phyloP scores from a whole-genome alignment of 352 stramenopile species.

The Pythium pyrilobum region DNA sequence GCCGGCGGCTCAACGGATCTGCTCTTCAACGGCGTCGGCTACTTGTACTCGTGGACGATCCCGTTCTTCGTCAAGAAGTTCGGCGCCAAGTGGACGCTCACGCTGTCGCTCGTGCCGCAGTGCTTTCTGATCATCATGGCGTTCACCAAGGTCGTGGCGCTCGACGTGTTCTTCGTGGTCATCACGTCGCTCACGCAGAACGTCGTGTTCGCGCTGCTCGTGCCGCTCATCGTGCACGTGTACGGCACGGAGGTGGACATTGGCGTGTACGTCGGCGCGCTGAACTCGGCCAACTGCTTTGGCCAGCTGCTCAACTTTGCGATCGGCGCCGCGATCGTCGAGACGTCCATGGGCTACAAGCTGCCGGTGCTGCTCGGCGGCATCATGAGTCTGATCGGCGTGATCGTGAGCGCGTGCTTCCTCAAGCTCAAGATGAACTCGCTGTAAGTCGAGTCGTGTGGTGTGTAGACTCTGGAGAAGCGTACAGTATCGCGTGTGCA shows the following conservation, averaged over 20 bases:
- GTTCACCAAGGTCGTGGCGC: slow-evolving; percentile 28
- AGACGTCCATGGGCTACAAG: slow-evolving; percentile 54
- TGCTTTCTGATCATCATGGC: slow-evolving; percentile 38
- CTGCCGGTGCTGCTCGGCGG: slow-evolving; percentile 66
- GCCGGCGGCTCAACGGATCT: slow-evolving; percentile 36
- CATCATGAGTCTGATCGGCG: slow-evolving; percentile 49
- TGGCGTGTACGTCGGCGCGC: slow-evolving; percentile 65
- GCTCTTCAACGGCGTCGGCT: slow-evolving; percentile 36
- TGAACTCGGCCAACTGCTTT: slow-evolving; percentile 72
- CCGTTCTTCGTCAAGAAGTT: slow-evolving; percentile 37
- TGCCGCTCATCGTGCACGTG: slow-evolving; percentile 63
- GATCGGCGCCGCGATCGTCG: slow-evolving; percentile 46
- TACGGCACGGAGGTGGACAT: slow-evolving; percentile 46
- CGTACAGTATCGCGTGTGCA: neutral
- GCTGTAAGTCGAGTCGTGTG: slow-evolving; percentile 50
- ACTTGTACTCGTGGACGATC: slow-evolving; percentile 35
- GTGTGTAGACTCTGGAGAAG: too few species aligned
- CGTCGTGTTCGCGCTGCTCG: slow-evolving; percentile 61
- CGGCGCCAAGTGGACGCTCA: slow-evolving; percentile 31
- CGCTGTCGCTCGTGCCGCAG: slow-evolving; percentile 33
- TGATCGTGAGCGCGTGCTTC: slow-evolving; percentile 51
- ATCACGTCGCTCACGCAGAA: slow-evolving; percentile 46
- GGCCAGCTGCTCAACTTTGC: slow-evolving; percentile 73
- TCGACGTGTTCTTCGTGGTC: slow-evolving; percentile 37
- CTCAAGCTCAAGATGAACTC: slow-evolving; percentile 77